These are phyloP conservation scores for Silene vulgaris DNA, from an alignment of 179 eudicot genomes.

Conservation along the genomic window DNA sequence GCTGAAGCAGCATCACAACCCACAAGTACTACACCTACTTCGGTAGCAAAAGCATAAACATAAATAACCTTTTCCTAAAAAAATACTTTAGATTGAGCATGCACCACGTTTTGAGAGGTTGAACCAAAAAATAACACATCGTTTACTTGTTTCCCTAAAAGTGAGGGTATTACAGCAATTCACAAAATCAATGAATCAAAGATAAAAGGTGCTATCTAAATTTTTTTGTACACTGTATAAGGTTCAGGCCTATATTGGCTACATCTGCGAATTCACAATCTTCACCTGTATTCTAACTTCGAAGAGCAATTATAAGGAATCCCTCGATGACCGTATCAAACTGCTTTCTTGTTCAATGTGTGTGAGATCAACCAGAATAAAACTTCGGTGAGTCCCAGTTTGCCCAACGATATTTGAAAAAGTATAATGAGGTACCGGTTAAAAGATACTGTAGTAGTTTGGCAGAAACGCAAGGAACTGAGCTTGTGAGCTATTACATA, in stretches of 20 bases:
- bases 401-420: slow-evolving; percentile 23
- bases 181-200: slow-evolving; percentile 15
- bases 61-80: background rate
- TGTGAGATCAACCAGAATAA: slow-evolving; percentile 33
- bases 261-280: slow-evolving; percentile 18
- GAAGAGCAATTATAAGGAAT: slow-evolving; percentile 19
- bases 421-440: background rate
- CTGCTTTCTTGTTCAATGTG: slow-evolving; percentile 24
- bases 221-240: slow-evolving; percentile 29
- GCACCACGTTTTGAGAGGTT: background rate
- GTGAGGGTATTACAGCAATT: background rate
- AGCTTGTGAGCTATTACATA: background rate
- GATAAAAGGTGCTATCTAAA: slow-evolving; percentile 19
- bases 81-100: background rate
- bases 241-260: slow-evolving; percentile 6
- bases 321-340: background rate
- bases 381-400: slow-evolving; percentile 38
- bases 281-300: slow-evolving; percentile 19
- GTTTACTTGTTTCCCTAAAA: slow-evolving; percentile 1
- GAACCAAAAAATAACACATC: background rate
- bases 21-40: background rate
- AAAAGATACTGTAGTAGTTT: background rate
- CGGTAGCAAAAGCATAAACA: background rate
- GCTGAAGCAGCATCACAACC: background rate
- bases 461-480: background rate